A percentile compares a stretch with the other conserved stretches of the same genome.
Evolutionary conservation across 768 basidiomycete species (phyloP).

Genomic region (Phlebiopsis flavidoalba): DNA sequence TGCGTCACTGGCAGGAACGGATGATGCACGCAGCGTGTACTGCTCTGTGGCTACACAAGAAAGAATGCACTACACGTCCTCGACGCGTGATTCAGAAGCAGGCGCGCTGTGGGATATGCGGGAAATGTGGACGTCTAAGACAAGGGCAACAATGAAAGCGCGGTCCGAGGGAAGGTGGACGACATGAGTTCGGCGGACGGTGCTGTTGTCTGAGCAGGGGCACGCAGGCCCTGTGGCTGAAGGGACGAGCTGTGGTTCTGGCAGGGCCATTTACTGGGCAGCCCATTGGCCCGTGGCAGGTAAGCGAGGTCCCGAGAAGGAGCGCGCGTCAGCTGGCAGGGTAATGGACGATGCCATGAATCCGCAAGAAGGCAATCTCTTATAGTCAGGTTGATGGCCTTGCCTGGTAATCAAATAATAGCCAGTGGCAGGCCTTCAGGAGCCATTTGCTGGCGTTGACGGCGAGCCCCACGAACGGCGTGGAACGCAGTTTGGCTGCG

Average conservation of each 20-base stretch:
- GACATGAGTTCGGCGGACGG: background rate
- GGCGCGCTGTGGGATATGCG: background rate
- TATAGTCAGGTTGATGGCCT: background rate
- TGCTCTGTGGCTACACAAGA: background rate
- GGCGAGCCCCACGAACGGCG: too few species aligned
- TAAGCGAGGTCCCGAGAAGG: background rate
- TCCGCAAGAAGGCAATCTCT: background rate
- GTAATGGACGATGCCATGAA: background rate
- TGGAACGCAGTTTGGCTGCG: too few species aligned
- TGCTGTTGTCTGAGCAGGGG: background rate
- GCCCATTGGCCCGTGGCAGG: background rate
- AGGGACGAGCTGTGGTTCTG: constrained; percentile 1
- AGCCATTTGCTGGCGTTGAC: background rate
- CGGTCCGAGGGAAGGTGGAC: constrained; percentile 3
- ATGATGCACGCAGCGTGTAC: background rate
- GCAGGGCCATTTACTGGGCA: background rate
- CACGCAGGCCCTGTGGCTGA: background rate
- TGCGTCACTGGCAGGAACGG: too few species aligned
- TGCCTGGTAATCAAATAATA: background rate
- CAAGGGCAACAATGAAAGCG: background rate
- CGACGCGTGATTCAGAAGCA: background rate
- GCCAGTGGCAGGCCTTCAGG: background rate
- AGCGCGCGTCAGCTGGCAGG: background rate
- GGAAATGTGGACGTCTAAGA: background rate
- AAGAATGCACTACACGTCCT: background rate